Conservation (phyloP, 345 rosid genomes). For the Excoecaria agallocha region DNA sequence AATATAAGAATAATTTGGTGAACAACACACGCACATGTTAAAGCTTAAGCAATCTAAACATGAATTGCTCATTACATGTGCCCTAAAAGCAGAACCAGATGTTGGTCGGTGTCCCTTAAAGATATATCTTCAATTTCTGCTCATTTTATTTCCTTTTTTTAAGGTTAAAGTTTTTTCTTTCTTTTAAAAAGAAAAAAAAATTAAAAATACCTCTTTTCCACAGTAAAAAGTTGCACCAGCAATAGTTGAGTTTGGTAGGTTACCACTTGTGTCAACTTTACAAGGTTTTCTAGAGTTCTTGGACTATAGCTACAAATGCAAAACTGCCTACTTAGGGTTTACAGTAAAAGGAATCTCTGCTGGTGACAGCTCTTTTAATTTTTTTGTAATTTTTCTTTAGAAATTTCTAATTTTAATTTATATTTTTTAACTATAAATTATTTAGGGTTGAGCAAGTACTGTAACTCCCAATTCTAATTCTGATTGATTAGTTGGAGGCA, state of each 20-base stretch:
- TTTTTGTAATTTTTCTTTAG: not conserved
- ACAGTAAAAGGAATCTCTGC: slow-evolving; percentile 41
- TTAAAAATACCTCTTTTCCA: too few relatives aligned
- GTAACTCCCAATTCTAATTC: too few relatives aligned
- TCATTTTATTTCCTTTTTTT: too few relatives aligned
- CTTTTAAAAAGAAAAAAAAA: too few relatives aligned
- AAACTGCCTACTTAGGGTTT: slow-evolving; percentile 40
- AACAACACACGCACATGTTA: slow-evolving; percentile 25
- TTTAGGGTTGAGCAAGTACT: too few relatives aligned
- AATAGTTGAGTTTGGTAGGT: slow-evolving; percentile 27
- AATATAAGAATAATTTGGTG: slow-evolving; percentile 17
- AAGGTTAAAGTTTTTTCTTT: too few relatives aligned
- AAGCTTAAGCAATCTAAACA: slow-evolving; percentile 31
- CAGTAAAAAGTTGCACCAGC: too few relatives aligned
- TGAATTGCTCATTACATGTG: slow-evolving; percentile 33
- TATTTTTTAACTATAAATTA: too few relatives aligned
- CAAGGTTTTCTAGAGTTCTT: slow-evolving; percentile 40
- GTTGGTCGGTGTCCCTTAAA: slow-evolving; percentile 41
- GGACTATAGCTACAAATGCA: slow-evolving; percentile 53
- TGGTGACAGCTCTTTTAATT: slow-evolving; percentile 13
- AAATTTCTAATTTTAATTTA: too few relatives aligned
- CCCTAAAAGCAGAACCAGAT: slow-evolving; percentile 56
- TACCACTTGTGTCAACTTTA: slow-evolving; percentile 38
- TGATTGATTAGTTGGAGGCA: too few relatives aligned
- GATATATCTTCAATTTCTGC: slow-evolving; percentile 11